phyloP scores from a whole-genome alignment of 495 filamentous ascomycete species.

The Glutinoglossum americanum region DNA sequence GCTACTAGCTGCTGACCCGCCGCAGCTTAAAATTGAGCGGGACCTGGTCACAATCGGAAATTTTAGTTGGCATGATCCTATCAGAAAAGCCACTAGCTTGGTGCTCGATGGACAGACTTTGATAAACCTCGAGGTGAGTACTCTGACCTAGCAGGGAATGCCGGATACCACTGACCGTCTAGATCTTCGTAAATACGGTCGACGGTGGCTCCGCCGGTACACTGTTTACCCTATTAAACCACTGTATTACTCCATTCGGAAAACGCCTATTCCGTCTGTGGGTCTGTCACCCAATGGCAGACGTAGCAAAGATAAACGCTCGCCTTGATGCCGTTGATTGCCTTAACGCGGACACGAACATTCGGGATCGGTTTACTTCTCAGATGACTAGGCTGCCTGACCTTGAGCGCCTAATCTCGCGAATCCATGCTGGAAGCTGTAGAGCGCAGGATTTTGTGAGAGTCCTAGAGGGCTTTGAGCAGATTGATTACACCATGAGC shows the following conservation, averaged over 20 bases:
- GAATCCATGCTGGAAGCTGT: conserved; percentile 78
- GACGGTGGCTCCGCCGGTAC: conserved; percentile 74
- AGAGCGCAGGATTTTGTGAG: conserved; percentile 76
- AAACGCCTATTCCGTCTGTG: conserved; percentile 94
- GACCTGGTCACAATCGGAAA: conserved; percentile 77
- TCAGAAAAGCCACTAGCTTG: conserved; percentile 76
- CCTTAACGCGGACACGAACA: conserved; percentile 55
- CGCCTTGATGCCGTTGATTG: conserved; percentile 91
- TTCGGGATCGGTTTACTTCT: conserved; percentile 65
- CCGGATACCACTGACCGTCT: not conserved
- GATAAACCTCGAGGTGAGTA: conserved; percentile 65
- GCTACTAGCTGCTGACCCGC: conserved; percentile 3
- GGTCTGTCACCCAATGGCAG: conserved; percentile 88
- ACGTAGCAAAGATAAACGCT: conserved; percentile 72
- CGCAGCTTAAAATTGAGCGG: conserved; percentile 60
- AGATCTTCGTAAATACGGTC: conserved; percentile 78
- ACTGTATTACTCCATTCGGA: conserved; percentile 90
- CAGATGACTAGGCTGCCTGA: conserved; percentile 83
- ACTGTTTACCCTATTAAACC: conserved; percentile 73
- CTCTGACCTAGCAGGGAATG: not conserved
- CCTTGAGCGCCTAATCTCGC: conserved; percentile 80
- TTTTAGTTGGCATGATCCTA: conserved; percentile 82
- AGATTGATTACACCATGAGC: conserved; percentile 78
- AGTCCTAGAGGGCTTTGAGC: conserved; percentile 94
- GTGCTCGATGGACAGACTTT: conserved; percentile 92